Evolutionary conservation across 805 yeast genomes (phyloP).

Genomic region (Yamadazyma paraphyllophila): DNA sequence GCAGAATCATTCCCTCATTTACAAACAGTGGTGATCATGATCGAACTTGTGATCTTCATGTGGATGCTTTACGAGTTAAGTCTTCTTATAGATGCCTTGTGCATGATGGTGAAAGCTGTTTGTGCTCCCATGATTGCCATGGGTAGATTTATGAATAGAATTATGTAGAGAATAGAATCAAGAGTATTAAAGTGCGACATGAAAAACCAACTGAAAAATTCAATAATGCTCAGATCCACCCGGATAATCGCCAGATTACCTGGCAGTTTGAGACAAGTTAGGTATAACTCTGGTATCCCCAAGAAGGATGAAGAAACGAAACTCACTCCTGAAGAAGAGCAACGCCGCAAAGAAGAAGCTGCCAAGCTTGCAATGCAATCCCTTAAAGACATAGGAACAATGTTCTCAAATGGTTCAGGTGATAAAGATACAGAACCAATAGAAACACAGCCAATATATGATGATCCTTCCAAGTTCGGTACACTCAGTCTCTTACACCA

Average conservation of each 20-base stretch:
- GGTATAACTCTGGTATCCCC: constrained; percentile 1
- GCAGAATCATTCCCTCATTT: constrained; percentile 35
- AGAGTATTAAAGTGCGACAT: constrained; percentile 1
- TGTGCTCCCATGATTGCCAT: constrained; percentile 48
- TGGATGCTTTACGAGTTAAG: constrained; percentile 44
- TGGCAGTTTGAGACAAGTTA: not conserved
- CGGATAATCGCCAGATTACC: not conserved
- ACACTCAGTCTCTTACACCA: constrained; percentile 48
- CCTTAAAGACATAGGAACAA: constrained; percentile 37
- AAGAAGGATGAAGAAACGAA: not conserved
- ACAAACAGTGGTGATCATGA: constrained; percentile 39
- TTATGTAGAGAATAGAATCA: constrained; percentile 22
- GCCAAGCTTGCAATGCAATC: constrained; percentile 40
- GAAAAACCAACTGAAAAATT: not conserved
- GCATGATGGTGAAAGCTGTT: constrained; percentile 44
- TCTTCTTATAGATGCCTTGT: constrained; percentile 40
- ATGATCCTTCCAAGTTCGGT: constrained; percentile 34
- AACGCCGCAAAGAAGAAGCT: constrained; percentile 28
- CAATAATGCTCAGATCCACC: constrained; percentile 1
- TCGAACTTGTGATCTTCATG: constrained; percentile 37
- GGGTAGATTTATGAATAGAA: constrained; percentile 42
- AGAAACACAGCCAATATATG: constrained; percentile 42
- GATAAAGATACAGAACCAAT: constrained; percentile 46
- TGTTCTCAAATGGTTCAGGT: constrained; percentile 32
- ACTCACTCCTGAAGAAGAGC: constrained; percentile 13